These are phyloP conservation scores for Saturnispora silvae DNA, from an alignment of 805 yeast genomes.

Conservation along the genomic window DNA sequence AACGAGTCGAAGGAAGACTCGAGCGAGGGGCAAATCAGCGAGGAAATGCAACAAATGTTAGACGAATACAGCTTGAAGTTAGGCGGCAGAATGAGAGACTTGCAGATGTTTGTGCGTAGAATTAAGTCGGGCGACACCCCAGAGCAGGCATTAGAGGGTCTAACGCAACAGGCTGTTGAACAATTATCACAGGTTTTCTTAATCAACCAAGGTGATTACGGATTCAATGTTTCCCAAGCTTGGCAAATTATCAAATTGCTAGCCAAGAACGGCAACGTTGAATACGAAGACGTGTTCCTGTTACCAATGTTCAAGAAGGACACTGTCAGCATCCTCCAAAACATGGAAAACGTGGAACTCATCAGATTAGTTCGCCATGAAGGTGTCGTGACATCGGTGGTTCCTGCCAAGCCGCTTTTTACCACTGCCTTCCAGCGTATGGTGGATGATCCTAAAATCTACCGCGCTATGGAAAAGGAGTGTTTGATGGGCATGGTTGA, in stretches of 20 bases:
- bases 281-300: slow-evolving; percentile 41
- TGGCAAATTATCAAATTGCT: slow-evolving; percentile 72
- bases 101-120: slow-evolving; percentile 83
- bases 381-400: slow-evolving; percentile 57
- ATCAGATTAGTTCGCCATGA: slow-evolving; percentile 62
- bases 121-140: slow-evolving; percentile 83
- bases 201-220: slow-evolving; percentile 27
- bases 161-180: slow-evolving; percentile 76
- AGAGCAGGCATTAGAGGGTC: slow-evolving; percentile 59
- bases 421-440: slow-evolving; percentile 68
- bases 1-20: slow-evolving; percentile 18
- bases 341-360: slow-evolving; percentile 72
- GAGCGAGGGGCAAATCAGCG: not conserved
- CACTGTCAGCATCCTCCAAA: slow-evolving; percentile 46
- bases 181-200: slow-evolving; percentile 77
- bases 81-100: slow-evolving; percentile 92
- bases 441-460: slow-evolving; percentile 44
- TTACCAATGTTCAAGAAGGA: slow-evolving; percentile 51
- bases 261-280: slow-evolving; percentile 36
- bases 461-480: slow-evolving; percentile 52
- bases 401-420: slow-evolving; percentile 78
- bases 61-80: slow-evolving; percentile 57
- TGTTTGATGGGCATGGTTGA: slow-evolving; percentile 44
- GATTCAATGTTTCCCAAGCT: slow-evolving; percentile 70
- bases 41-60: slow-evolving; percentile 29